phyloP scores from a whole-genome alignment of 805 yeast genomes.

The Kuraishia piskuri region DNA sequence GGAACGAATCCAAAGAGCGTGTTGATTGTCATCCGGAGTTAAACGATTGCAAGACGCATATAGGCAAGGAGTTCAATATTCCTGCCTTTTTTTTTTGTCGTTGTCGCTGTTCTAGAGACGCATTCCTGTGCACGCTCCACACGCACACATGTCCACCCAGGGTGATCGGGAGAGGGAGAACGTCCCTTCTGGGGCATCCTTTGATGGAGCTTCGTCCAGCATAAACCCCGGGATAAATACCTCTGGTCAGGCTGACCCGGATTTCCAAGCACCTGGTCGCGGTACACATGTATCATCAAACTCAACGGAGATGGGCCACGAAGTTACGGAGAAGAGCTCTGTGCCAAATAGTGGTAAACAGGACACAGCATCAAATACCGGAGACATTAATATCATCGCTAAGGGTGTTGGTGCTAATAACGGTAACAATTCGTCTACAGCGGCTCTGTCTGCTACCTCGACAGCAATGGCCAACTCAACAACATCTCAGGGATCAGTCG shows the following conservation, averaged over 20 bases:
- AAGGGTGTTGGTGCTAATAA: not conserved
- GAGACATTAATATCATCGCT: not conserved
- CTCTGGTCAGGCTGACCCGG: not conserved
- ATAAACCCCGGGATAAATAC: not conserved
- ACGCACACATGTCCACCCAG: not conserved
- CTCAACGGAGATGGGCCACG: not conserved
- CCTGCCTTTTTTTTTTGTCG: not conserved
- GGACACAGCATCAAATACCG: not conserved
- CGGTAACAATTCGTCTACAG: not conserved
- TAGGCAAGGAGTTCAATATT: not conserved
- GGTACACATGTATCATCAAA: not conserved
- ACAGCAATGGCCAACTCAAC: not conserved
- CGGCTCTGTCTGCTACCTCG: not conserved
- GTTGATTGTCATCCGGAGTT: not conserved
- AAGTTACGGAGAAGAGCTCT: not conserved
- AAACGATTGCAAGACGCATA: not conserved
- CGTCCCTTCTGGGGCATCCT: not conserved
- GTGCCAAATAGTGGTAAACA: not conserved
- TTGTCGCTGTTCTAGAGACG: not conserved
- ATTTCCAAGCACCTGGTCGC: not conserved
- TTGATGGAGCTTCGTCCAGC: not conserved
- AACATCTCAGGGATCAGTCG: not conserved
- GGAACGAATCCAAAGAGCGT: not conserved
- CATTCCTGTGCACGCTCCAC: not conserved
- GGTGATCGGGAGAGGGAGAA: not conserved